Percentiles rank a stretch among this genome's conserved stretches.
Conservation (phyloP, 768 basidiomycete genomes). For the Lactifluus pinguis region DNA sequence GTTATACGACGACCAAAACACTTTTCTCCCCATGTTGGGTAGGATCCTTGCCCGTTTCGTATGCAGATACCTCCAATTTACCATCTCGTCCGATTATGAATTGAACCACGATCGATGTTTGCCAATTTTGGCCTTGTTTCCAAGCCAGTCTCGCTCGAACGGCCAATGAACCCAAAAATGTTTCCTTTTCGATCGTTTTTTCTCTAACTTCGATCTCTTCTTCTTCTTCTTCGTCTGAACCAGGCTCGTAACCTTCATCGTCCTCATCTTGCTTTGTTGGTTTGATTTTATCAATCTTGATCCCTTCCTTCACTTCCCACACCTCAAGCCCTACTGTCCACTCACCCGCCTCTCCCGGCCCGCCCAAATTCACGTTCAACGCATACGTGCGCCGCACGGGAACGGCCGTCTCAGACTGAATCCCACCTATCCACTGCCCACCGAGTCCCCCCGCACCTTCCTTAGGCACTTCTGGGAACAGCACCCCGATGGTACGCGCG, state of each 20-base stretch:
- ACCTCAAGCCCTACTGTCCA: conserved; percentile 52
- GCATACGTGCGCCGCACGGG: conserved; percentile 54
- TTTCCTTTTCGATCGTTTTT: conserved; percentile 48
- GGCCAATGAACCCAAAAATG: conserved; percentile 32
- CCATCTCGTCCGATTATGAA: conserved; percentile 30
- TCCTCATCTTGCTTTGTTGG: conserved; percentile 40
- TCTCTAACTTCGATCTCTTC: conserved; percentile 58
- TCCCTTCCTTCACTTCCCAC: conserved; percentile 66
- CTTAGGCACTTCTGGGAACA: conserved; percentile 44
- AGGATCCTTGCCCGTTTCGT: conserved; percentile 30
- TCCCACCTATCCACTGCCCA: conserved; percentile 56
- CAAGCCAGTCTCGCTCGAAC: conserved; percentile 32
- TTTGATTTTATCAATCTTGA: conserved; percentile 51
- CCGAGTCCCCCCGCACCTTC: conserved; percentile 30
- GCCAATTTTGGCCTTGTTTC: conserved; percentile 37
- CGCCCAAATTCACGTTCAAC: conserved; percentile 46
- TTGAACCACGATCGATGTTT: conserved; percentile 42
- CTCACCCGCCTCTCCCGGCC: conserved; percentile 31
- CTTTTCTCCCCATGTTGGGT: conserved; percentile 19
- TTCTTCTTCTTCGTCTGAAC: conserved; percentile 50
- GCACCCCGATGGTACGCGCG: conserved; percentile 51
- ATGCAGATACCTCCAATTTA: conserved; percentile 29
- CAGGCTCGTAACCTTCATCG: conserved; percentile 27
- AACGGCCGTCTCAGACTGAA: conserved; percentile 62
- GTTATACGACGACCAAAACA: background rate